Conservation (phyloP, 495 filamentous ascomycete species). For the Echria macrotheca region DNA sequence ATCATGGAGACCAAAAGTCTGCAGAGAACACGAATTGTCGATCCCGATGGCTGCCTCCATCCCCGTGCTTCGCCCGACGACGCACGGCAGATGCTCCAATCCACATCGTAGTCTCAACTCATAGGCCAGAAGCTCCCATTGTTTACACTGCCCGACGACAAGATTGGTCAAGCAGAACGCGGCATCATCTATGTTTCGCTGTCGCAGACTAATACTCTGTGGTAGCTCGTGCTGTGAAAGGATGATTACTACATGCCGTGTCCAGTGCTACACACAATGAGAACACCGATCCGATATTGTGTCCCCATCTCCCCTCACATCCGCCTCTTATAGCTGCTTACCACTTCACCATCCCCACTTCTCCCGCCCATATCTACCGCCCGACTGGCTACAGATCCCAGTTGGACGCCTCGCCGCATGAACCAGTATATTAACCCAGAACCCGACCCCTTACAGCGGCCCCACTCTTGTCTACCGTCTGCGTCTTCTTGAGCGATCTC, state of each 20-base stretch:
- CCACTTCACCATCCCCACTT: too few relatives aligned
- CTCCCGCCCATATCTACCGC: not conserved
- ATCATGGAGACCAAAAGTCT: too few relatives aligned
- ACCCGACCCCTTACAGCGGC: conserved; percentile 68
- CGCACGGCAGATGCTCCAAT: too few relatives aligned
- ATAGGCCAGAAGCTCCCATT: too few relatives aligned
- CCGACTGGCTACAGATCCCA: conserved; percentile 4
- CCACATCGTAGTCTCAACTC: too few relatives aligned
- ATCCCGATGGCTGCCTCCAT: too few relatives aligned
- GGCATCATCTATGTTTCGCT: conserved; percentile 2
- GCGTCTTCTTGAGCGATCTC: conserved; percentile 69
- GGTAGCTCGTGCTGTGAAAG: not conserved
- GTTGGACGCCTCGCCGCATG: conserved; percentile 16
- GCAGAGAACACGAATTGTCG: too few relatives aligned
- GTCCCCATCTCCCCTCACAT: not conserved
- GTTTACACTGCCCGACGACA: too few relatives aligned
- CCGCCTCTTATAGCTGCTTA: not conserved
- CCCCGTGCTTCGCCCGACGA: too few relatives aligned
- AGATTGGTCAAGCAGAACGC: too few relatives aligned
- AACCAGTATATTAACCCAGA: conserved; percentile 32
- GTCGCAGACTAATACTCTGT: not conserved
- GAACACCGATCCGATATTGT: not conserved
- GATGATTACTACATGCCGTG: conserved; percentile 2
- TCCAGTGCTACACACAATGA: conserved; percentile 4
- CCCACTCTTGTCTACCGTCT: conserved; percentile 78